phyloP scores from a whole-genome alignment of 2,329 filamentous ascomycete species.

The Colletotrichum sp. region DNA sequence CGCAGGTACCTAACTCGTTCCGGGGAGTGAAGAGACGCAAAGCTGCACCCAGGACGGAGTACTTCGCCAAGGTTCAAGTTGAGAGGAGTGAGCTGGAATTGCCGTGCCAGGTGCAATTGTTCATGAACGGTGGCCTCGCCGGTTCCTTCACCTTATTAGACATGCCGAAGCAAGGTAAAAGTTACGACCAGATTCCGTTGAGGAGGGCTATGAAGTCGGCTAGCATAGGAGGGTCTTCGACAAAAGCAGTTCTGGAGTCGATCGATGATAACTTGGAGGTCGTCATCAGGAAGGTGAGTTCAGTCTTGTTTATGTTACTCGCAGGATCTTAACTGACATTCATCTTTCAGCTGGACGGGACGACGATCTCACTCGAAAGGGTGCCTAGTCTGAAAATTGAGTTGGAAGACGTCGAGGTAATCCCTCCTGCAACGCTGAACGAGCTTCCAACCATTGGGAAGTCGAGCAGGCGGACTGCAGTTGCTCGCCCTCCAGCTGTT shows the following conservation, averaged over 20 bases:
- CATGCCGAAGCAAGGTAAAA: conserved; percentile 39
- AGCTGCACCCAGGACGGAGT: conserved; percentile 28
- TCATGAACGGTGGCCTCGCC: conserved; percentile 29
- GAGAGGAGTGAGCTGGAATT: conserved; percentile 40
- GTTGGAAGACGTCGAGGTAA: conserved; percentile 37
- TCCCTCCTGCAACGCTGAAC: conserved; percentile 26
- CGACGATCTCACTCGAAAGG: conserved; percentile 25
- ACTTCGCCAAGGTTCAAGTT: conserved; percentile 39
- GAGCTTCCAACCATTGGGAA: conserved; percentile 33
- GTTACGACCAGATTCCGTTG: conserved; percentile 38
- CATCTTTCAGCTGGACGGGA: conserved; percentile 34
- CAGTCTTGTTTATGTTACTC: not conserved
- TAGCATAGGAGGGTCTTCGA: not conserved
- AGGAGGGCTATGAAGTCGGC: conserved; percentile 14
- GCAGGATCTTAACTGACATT: not conserved
- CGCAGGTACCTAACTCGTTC: not conserved
- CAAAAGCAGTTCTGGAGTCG: not conserved
- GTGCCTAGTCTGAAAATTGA: conserved; percentile 41
- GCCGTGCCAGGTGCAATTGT: conserved; percentile 41
- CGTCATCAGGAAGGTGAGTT: conserved; percentile 36
- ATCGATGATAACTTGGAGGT: conserved; percentile 28
- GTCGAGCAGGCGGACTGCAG: not conserved
- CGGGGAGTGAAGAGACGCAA: not conserved
- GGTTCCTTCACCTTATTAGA: conserved; percentile 39
- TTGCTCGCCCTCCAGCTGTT: not conserved